Conservation (phyloP, 768 basidiomycete species). For the Leccinellum rugosiceps region DNA sequence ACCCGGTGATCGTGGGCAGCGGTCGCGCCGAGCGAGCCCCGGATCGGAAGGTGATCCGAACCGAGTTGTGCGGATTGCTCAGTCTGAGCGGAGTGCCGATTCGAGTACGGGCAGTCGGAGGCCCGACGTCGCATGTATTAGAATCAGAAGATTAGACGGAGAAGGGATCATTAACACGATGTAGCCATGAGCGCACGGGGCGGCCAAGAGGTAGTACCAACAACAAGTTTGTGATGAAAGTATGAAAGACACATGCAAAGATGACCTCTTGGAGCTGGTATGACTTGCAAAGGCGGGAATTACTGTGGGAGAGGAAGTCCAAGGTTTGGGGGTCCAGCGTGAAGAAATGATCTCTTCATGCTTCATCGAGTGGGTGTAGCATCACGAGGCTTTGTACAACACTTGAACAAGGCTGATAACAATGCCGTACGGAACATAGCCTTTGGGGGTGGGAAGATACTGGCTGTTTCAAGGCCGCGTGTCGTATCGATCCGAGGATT, state of each 20-base stretch:
- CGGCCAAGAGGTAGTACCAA: constrained; percentile 12
- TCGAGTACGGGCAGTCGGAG: neutral
- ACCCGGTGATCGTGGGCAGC: neutral
- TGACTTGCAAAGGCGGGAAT: neutral
- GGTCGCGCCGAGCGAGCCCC: neutral
- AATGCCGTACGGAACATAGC: neutral
- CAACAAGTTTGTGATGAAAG: neutral
- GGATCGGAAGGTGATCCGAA: neutral
- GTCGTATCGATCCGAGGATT: constrained; percentile 28
- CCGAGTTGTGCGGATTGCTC: neutral
- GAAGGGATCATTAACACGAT: neutral
- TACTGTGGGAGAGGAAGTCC: neutral
- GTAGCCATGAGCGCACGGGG: constrained; percentile 6
- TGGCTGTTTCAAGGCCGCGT: neutral
- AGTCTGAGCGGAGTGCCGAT: neutral
- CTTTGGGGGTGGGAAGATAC: neutral
- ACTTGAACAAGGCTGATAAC: neutral
- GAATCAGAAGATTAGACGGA: neutral
- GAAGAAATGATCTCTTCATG: too few relatives aligned
- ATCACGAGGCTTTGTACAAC: neutral
- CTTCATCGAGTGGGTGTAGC: neutral
- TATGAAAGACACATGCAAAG: constrained; percentile 5
- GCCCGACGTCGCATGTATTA: neutral
- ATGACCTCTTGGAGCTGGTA: constrained; percentile 16
- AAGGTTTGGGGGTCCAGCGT: neutral